A percentile compares a stretch with the other conserved stretches of the same genome.
Evolutionary conservation across 495 filamentous ascomycete genomes (phyloP).

Genomic region (Ramalina intermedia): DNA sequence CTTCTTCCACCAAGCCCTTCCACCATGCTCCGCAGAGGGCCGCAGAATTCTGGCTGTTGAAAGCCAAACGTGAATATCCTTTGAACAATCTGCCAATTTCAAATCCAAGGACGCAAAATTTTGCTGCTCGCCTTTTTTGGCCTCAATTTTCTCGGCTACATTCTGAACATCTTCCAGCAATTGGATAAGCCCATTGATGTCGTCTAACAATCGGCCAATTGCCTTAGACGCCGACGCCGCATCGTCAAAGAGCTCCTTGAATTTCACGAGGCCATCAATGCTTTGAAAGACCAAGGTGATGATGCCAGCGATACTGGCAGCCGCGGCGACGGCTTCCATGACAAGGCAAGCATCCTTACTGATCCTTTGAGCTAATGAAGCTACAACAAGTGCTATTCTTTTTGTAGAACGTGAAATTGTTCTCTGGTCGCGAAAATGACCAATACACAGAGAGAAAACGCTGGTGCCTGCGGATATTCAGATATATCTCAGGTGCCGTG

Average conservation of each 20-base stretch:
- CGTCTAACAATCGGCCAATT: background rate
- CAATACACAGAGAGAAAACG: too few relatives aligned
- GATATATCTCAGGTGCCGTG: too few relatives aligned
- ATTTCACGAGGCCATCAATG: conserved; percentile 7
- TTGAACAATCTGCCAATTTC: conserved; percentile 6
- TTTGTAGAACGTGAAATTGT: too few relatives aligned
- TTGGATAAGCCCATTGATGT: conserved; percentile 1
- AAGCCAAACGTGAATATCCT: conserved; percentile 5
- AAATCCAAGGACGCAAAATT: conserved; percentile 5
- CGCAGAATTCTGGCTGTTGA: conserved; percentile 4
- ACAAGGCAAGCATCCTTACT: background rate
- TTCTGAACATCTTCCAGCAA: background rate
- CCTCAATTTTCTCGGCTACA: background rate
- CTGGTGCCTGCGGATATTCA: too few relatives aligned
- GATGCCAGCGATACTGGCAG: conserved; percentile 8
- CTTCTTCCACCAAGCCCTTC: conserved; percentile 5
- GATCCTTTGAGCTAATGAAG: too few relatives aligned
- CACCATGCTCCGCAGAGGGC: background rate
- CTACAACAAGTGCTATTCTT: too few relatives aligned
- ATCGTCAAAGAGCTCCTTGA: conserved; percentile 6
- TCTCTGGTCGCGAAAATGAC: too few relatives aligned
- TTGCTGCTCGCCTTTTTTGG: background rate
- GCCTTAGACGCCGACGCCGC: conserved; percentile 1
- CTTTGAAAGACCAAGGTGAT: conserved; percentile 6
- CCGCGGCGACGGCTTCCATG: conserved; percentile 9